Percentiles rank a stretch among this genome's conserved stretches.
phyloP scores from a whole-genome alignment of 2,329 filamentous ascomycete species.

The Colletotrichum simmondsii region DNA sequence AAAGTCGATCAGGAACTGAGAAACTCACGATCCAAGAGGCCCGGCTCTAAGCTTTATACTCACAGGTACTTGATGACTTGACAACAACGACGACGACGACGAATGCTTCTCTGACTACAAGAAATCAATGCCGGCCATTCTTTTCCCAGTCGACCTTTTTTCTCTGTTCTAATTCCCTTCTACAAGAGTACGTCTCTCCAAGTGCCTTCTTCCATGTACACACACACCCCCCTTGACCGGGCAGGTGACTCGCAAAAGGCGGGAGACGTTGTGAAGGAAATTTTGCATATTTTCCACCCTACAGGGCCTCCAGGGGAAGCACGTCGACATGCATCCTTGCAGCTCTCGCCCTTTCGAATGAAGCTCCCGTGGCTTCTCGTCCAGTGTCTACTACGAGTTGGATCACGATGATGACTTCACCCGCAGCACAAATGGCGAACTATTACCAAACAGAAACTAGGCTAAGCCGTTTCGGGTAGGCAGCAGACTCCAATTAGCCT shows the following conservation, averaged over 20 bases:
- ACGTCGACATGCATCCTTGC: conserved; percentile 31
- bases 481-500: not conserved
- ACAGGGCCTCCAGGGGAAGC: conserved; percentile 8
- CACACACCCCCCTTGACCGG: not conserved
- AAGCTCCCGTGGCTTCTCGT: conserved; percentile 9
- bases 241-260: conserved; percentile 28
- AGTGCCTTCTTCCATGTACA: not conserved
- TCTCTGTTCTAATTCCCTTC: not conserved
- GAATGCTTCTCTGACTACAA: not conserved
- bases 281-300: conserved; percentile 12
- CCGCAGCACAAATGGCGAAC: conserved; percentile 22
- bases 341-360: conserved; percentile 15
- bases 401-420: conserved; percentile 38
- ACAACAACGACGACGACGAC: not conserved
- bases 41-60: conserved; percentile 21
- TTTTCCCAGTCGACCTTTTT: not conserved
- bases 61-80: not conserved
- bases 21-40: conserved; percentile 28
- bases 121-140: conserved; percentile 14
- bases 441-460: conserved; percentile 33
- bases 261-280: conserved; percentile 6
- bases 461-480: conserved; percentile 27
- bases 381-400: conserved; percentile 3
- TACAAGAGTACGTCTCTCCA: not conserved
- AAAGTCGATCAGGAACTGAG: conserved; percentile 17